phyloP scores from a whole-genome alignment of 2,329 filamentous ascomycete species.

The Colletotrichum agaves region DNA sequence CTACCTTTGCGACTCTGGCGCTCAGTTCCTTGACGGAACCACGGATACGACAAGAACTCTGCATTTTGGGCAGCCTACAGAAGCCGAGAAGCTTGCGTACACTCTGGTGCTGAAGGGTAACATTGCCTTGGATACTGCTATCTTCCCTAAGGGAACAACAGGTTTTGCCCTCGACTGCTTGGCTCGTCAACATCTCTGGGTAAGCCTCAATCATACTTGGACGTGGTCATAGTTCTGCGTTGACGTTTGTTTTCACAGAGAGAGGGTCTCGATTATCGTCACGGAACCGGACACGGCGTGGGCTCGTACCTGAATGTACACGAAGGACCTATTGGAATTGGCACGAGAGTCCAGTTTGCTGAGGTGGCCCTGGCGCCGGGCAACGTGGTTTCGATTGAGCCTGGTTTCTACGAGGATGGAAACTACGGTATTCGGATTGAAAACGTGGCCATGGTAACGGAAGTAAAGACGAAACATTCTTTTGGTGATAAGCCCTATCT shows the following conservation, averaged over 20 bases:
- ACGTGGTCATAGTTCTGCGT: background rate
- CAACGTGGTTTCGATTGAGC: constrained; percentile 96
- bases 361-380: constrained; percentile 91
- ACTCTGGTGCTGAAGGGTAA: constrained; percentile 95
- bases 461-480: constrained; percentile 85
- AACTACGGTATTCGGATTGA: constrained; percentile 96
- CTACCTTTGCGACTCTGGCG: constrained; percentile 96
- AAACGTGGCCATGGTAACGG: constrained; percentile 91
- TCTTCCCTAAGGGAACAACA: constrained; percentile 95
- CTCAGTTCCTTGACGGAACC: constrained; percentile 95
- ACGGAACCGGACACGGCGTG: constrained; percentile 95
- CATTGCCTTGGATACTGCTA: constrained; percentile 84
- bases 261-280: constrained; percentile 91
- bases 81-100: constrained; percentile 87
- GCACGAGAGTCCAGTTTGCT: constrained; percentile 88
- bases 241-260: constrained; percentile 52
- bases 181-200: constrained; percentile 93
- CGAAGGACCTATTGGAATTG: constrained; percentile 96
- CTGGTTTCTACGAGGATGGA: constrained; percentile 96
- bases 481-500: constrained; percentile 96
- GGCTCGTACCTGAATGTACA: constrained; percentile 97
- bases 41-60: constrained; percentile 95
- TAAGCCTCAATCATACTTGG: constrained; percentile 50
- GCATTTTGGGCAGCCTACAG: constrained; percentile 87
- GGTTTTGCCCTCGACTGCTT: constrained; percentile 91